Evolutionary conservation across 208 protist genomes (phyloP), one percentile per base, ranked within the genome.

Genomic region (Phytomonas serpens): DNA sequence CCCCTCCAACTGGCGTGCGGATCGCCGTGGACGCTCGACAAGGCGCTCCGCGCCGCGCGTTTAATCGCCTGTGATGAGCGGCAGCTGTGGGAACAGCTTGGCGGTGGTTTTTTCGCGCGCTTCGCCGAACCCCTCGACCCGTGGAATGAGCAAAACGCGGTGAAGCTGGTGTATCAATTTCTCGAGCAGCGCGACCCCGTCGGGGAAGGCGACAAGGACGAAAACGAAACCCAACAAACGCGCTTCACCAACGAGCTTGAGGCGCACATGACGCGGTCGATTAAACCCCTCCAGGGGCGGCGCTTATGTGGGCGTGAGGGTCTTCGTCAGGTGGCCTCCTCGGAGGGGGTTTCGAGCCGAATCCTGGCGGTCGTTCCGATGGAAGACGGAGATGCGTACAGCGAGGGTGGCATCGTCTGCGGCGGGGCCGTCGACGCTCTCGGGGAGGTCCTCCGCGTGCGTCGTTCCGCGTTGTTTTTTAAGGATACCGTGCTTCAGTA

Each of bases 121-220:
- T 82, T 94, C 64, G 61, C 61, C 13, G 3, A n/a, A 16, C 68
- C 67, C 16, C 52, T 87, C 11, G 83, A 94, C 71, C 42, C 47
- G 31, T 96, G 91, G 89, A 93, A 90, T 57, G 91, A 96, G 78
- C 91, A 96, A 72, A 73, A 87, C 1, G 89, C 87, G 27, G 88
- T 93, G 52, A 96, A 94, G 72, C 23, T 90, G 5, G 75, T 87
- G 19, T 82, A 77, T 64, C 38, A 68, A 33, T 87, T 85, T 36
- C 37, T 94, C 0, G 38, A 62, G 32, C 67, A 79, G 23, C 64
- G 67, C 32, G 3, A 10, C 29, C 23, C 34, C 16, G 34, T 4
- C 38, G 16, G 9, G 29, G 9, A 5, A 32, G 7, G 40, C 4
- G 40, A 71, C 9, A 33, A 13, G 14, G 19, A 29, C 0, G 33